Evolutionary conservation across 371 early-diverging fungal genomes (phyloP).

Genomic region (Mycotypha africana): DNA sequence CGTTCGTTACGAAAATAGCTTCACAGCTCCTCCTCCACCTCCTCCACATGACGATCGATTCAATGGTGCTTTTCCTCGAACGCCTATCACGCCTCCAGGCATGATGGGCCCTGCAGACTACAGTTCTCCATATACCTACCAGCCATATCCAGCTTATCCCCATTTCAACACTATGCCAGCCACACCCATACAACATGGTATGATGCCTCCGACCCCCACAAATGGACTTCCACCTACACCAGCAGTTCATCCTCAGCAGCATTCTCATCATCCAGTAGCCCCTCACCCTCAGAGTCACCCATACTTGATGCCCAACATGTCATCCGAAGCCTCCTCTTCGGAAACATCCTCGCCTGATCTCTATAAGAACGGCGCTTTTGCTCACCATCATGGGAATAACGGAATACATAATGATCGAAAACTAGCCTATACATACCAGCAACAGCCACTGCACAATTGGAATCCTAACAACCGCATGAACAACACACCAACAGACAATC

Average conservation of each 20-base stretch:
- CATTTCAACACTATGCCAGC: slow-evolving; percentile 1
- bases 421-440: too few relatives aligned
- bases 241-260: neutral
- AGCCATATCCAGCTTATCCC: slow-evolving; percentile 11
- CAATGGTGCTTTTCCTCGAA: slow-evolving; percentile 19
- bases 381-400: neutral
- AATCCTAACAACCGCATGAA: too few relatives aligned
- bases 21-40: neutral
- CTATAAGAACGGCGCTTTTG: slow-evolving; percentile 10
- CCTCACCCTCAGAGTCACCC: too few relatives aligned
- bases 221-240: slow-evolving; percentile 5
- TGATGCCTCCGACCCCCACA: slow-evolving; percentile 21
- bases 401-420: neutral
- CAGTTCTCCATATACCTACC: slow-evolving; percentile 24
- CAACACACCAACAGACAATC: too few relatives aligned
- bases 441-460: too few relatives aligned
- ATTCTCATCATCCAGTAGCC: neutral
- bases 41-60: neutral
- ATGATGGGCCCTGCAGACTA: slow-evolving; percentile 21
- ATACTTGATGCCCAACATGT: slow-evolving; percentile 30
- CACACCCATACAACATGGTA: slow-evolving; percentile 4
- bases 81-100: slow-evolving; percentile 26
- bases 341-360: slow-evolving; percentile 36
- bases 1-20: slow-evolving; percentile 9
- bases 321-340: slow-evolving; percentile 26